These are phyloP conservation scores for Kwoniella sp. DNA, from an alignment of 768 basidiomycete species.

Conservation along the genomic window DNA sequence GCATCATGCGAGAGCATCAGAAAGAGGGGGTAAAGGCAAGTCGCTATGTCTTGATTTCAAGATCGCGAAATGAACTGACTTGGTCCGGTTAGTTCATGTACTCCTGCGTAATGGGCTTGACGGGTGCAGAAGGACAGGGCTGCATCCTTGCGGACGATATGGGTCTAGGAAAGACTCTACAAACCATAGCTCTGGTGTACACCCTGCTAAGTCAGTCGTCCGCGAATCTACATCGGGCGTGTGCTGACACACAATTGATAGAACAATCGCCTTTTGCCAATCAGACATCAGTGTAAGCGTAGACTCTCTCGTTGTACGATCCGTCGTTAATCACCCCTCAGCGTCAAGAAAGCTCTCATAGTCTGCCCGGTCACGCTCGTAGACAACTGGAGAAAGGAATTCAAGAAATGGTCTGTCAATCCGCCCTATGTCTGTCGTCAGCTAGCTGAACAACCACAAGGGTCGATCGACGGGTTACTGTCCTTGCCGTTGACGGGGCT, in stretches of 20 bases:
- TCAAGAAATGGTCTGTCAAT: constrained; percentile 80
- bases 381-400: constrained; percentile 93
- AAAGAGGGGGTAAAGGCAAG: constrained; percentile 62
- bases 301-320: neutral
- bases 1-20: constrained; percentile 80
- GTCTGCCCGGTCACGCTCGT: constrained; percentile 90
- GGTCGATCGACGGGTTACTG: constrained; percentile 49
- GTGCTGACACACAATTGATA: constrained; percentile 8
- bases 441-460: neutral
- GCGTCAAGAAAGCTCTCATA: constrained; percentile 75
- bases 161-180: constrained; percentile 90
- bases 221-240: neutral
- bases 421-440: neutral
- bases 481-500: constrained; percentile 62
- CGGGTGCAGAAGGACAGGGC: constrained; percentile 80
- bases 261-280: constrained; percentile 39
- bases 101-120: constrained; percentile 89
- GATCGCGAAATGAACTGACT: neutral
- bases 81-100: constrained; percentile 73
- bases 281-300: constrained; percentile 24
- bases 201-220: constrained; percentile 69
- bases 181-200: constrained; percentile 91
- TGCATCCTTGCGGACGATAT: constrained; percentile 96
- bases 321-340: constrained; percentile 8
- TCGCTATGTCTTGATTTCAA: neutral